Evolutionary conservation across 768 basidiomycete genomes (phyloP), one percentile per base, ranked within the genome.

Genomic region (Rhodocollybia butyracea): DNA sequence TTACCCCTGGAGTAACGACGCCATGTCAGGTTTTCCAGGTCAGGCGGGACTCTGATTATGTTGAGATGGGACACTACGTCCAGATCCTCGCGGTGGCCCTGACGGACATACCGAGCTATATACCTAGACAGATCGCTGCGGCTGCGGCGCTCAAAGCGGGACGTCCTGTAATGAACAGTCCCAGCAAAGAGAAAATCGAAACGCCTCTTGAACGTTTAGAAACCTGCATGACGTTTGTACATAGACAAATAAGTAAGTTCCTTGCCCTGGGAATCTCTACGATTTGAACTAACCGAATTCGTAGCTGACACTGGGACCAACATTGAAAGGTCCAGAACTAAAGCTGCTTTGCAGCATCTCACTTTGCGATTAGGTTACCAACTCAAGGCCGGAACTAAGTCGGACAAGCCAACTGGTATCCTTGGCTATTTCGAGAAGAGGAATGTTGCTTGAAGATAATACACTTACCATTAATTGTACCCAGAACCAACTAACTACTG

Each of bases 281-380:
- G 5, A 19, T n/a, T 17, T 45, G 27, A 45, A 24, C 19, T 21
- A 13, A 34, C 22, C 5, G 0, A 10, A 39, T 31, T 40, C 17
- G 17, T 17, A 22, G 47, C 46, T 30, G 63, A 64, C 34, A 89
- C 88, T 81, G 43, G 89, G 26, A 82, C 85, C 2, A 82, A 88
- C 66, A 74, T 92, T 31, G 89, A 91, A 58, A 83, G 90, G 45
- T 89, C 89, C 2, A 78, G 86, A 54, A 78, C 83, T 3, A 92
- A 91, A 61, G 85, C 82, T 2, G 77, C 79, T 0, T 67, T 91
- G 46, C 86, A 91, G 63, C 80, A 79, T 41, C 67, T 89, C 13
- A 73, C 80, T 8, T 77, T 86, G 73, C 80, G 84, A 22, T 68
- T 91, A 12, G 67, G 80, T 62, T 89, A 86, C 62, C 85, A 88